Evolutionary conservation across 495 filamentous ascomycete genomes (phyloP).

Genomic region (Podospora comata): DNA sequence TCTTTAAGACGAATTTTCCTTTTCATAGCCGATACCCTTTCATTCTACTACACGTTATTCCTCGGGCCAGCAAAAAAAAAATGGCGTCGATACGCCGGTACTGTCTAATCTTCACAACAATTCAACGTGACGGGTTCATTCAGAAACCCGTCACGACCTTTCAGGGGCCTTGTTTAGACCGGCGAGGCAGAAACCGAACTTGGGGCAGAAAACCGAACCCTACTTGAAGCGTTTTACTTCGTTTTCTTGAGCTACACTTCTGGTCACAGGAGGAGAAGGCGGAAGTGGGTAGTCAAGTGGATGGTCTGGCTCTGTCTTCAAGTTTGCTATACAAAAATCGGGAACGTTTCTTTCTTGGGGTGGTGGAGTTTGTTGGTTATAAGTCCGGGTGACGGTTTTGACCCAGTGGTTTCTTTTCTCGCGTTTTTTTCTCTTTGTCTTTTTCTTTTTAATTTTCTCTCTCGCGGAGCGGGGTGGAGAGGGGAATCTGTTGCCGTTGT

Average conservation of each 20-base stretch:
- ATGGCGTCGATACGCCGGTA: conserved; percentile 16
- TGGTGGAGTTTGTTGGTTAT: conserved; percentile 25
- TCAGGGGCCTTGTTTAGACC: not conserved
- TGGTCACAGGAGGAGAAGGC: not conserved
- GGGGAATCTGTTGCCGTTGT: not conserved
- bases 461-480: conserved; percentile 5
- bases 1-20: conserved; percentile 56
- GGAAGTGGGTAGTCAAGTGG: conserved; percentile 13
- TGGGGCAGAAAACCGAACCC: not conserved
- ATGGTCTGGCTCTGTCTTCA: conserved; percentile 10
- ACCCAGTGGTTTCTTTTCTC: conserved; percentile 9
- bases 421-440: not conserved
- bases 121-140: not conserved
- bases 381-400: conserved; percentile 20
- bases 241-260: not conserved
- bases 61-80: not conserved
- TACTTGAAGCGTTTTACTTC: not conserved
- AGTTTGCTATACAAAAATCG: conserved; percentile 21
- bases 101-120: conserved; percentile 4
- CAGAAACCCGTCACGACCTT: not conserved
- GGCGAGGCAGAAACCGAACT: not conserved
- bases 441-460: conserved; percentile 8
- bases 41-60: conserved; percentile 20
- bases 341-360: conserved; percentile 14
- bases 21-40: conserved; percentile 30